Evolutionary conservation across 2,329 filamentous ascomycete species (phyloP), one percentile per base, ranked within the genome.

Genomic region (Nectriaceae sp.): DNA sequence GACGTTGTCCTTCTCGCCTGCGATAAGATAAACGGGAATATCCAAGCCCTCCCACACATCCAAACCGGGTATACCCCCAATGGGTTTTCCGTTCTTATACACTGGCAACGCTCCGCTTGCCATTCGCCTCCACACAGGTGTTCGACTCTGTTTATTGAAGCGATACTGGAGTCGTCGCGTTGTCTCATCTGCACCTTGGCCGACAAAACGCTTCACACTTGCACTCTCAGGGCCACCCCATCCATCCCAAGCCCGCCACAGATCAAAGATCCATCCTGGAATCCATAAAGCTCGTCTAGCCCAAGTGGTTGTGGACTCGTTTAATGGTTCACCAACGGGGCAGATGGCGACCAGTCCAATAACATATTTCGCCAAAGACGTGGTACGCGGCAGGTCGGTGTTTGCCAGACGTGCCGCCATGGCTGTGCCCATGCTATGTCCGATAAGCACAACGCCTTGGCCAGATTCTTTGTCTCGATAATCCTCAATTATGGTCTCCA

Each of bases 371-470:
- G 80, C 75, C n/a, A 90, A 61, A 2, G 73, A 66, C 21, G 75
- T 74, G 19, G 69, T 73, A 49, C 84, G 72, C 1, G 77, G 69
- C 18, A 57, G 36, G 13, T 58, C 59, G 2, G 53, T 64, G 58
- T 68, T 74, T 10, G 90, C 86, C 43, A 97, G 74, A 15, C 87
- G 73, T 21, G 89, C 85, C 5, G 87, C 83, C 18, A 97, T 74
- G 3, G 88, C 88, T 49, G 88, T 91, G 5, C 94, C 94, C 82
- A 97, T 88, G 65, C 90, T 96, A 64, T 99, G 94, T 2, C 87
- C 90, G 50, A 97, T 82, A 22, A 97, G 69, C 18, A 97, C 79
- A 13, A 96, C 80, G 3, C 84, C 81, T 66, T 96, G 91, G 1
- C 74, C 75, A 16, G 76, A 72, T 29, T 82, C 75, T 37, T 78